phyloP scores from a whole-genome alignment of 2,329 filamentous ascomycete species.

The Mollisiaceae sp. region DNA sequence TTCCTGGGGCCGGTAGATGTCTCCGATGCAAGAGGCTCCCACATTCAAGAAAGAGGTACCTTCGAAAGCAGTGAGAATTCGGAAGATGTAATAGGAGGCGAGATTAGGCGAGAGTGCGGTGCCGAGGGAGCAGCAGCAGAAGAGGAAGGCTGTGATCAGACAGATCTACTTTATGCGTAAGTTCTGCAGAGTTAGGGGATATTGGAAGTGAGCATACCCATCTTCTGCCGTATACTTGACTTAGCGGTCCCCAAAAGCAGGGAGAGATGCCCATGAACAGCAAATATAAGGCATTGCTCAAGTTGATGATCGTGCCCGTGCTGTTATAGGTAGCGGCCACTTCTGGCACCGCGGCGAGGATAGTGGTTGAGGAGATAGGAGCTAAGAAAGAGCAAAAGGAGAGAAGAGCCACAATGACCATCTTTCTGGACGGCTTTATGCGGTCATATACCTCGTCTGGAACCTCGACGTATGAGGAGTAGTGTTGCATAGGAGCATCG shows the following conservation, averaged over 20 bases:
- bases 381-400: constrained; percentile 79
- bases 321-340: constrained; percentile 69
- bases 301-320: constrained; percentile 71
- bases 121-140: constrained; percentile 72
- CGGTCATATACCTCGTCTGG: constrained; percentile 66
- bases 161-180: constrained; percentile 53
- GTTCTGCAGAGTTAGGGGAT: not conserved
- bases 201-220: constrained; percentile 49
- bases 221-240: constrained; percentile 66
- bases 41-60: constrained; percentile 77
- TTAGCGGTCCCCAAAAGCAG: constrained; percentile 74
- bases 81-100: constrained; percentile 73
- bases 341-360: constrained; percentile 76
- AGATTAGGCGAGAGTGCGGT: constrained; percentile 76
- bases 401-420: constrained; percentile 69
- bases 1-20: constrained; percentile 69
- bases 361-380: constrained; percentile 75
- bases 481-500: constrained; percentile 39
- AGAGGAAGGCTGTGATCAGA: constrained; percentile 63
- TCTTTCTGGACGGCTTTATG: constrained; percentile 66
- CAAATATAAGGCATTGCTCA: constrained; percentile 78
- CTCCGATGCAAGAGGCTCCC: constrained; percentile 71
- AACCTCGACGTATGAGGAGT: constrained; percentile 36
- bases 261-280: constrained; percentile 74
- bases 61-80: constrained; percentile 75